These are phyloP conservation scores for Suhomyces guaymorum DNA, from an alignment of 1,139 yeast genomes.

Conservation along the genomic window DNA sequence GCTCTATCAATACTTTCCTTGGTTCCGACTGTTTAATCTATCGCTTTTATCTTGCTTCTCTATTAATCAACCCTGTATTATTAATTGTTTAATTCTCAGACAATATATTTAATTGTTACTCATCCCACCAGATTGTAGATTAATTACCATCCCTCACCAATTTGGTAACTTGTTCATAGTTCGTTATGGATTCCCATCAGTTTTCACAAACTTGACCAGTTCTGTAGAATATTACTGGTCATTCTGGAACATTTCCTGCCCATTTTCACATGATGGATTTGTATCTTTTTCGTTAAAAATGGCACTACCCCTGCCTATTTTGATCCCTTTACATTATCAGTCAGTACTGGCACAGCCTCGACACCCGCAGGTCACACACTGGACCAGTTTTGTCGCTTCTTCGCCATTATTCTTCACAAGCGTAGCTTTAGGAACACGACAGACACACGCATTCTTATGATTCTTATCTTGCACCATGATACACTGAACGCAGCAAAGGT, in stretches of 20 bases:
- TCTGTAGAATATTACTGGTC: no score
- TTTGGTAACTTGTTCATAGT: no score
- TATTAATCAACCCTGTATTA: conserved; percentile 9
- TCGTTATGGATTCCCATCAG: no score
- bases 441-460: conserved; percentile 73
- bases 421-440: conserved; percentile 75
- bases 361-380: conserved; percentile 88
- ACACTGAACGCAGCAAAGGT: conserved; percentile 80
- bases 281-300: no score
- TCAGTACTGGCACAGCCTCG: conserved; percentile 86
- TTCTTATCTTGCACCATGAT: conserved; percentile 65
- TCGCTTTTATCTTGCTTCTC: conserved; percentile 4
- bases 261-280: no score
- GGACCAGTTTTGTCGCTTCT: conserved; percentile 38
- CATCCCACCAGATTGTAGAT: not conserved
- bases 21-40: conserved; percentile 1
- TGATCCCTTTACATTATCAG: conserved; percentile 23
- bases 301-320: not conserved
- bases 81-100: conserved; percentile 7
- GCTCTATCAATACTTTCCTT: conserved; percentile 3
- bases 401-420: conserved; percentile 34
- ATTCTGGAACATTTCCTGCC: no score
- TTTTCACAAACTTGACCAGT: no score
- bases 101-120: conserved; percentile 2
- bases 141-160: not conserved